Evolutionary conservation across 371 early-diverging fungal genomes (phyloP).

Genomic region (Saksenaea vasiformis): DNA sequence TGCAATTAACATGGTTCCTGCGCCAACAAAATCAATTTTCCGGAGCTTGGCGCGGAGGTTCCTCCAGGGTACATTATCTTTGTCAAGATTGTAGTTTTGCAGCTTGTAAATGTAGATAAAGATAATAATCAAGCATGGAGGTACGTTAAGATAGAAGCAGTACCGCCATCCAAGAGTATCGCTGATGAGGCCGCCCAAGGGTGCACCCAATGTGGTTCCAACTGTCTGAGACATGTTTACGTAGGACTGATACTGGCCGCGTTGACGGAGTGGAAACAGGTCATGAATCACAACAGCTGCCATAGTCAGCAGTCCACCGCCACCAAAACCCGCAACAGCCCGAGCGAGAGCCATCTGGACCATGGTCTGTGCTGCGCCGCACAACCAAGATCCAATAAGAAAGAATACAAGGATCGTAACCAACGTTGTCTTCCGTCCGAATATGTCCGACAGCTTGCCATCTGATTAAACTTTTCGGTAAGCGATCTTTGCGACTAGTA

Average conservation of each 20-base stretch:
- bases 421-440: slow-evolving; percentile 40
- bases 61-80: slow-evolving; percentile 18
- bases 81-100: slow-evolving; percentile 22
- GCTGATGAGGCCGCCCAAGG: slow-evolving; percentile 56
- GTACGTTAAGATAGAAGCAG: slow-evolving; percentile 78
- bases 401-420: slow-evolving; percentile 30
- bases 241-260: slow-evolving; percentile 44
- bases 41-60: slow-evolving; percentile 25
- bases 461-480: slow-evolving; percentile 14
- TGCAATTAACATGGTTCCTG: slow-evolving; percentile 44
- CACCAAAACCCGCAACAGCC: slow-evolving; percentile 78
- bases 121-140: slow-evolving; percentile 55
- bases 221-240: slow-evolving; percentile 45
- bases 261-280: slow-evolving; percentile 28
- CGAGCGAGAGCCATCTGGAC: slow-evolving; percentile 72
- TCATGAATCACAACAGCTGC: slow-evolving; percentile 39
- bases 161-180: slow-evolving; percentile 63
- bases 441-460: slow-evolving; percentile 40
- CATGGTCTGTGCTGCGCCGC: slow-evolving; percentile 58
- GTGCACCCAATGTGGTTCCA: slow-evolving; percentile 40
- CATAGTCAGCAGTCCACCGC: slow-evolving; percentile 67
- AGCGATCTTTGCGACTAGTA: not conserved
- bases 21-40: slow-evolving; percentile 66
- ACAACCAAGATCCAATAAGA: slow-evolving; percentile 41
- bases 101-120: slow-evolving; percentile 22